Evolutionary conservation across 129 eudicot species (phyloP), one percentile per base, ranked within the genome.

Genomic region (Centrapalus pauciflorus): DNA sequence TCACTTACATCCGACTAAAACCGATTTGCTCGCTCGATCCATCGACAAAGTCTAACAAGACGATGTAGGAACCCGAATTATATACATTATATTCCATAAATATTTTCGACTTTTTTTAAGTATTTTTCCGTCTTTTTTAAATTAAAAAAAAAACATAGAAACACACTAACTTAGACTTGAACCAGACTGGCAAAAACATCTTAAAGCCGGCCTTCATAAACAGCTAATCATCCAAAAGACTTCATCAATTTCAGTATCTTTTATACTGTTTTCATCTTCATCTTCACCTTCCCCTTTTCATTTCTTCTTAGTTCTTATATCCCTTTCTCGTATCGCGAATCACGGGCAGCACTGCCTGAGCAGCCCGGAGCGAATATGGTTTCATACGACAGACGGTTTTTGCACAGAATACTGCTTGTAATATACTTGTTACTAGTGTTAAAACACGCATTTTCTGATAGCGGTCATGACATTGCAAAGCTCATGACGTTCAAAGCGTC

Each of bases 401-500:
- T 9, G 34, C 17, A n/a, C n/a, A n/a, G 23, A 8, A 60, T 60
- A 45, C 58, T 76, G 26, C 19, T 55, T 0, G 12, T 63, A 3
- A 0, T 55, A 21, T 40, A 32, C 37, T 5, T 64, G 3, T 70
- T 37, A 16, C 48, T 57, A 9, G 13, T 33, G 12, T 3, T 57
- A n/a, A 40, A 51, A 23, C 23, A 35, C 0, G 61, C 33, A 13
- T 56, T 16, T 13, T 74, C 73, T 0, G 73, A 65, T 50, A 25
- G 14, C 13, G 13, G 66, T n/a, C n/a, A n/a, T 16, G 80, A 83
- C 7, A 72, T 60, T 10, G 26, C 74, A 0, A 66, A 49, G 66
- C 87, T 86, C 24, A 37, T 83, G 29, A 21, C 70, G 20, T 83
- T 86, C 77, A 86, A 48, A 34, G 5, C 16, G 9, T 67, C 84